Evolutionary conservation across 2,329 filamentous ascomycete genomes (phyloP).

Genomic region (Neocatenulostroma microsporum): DNA sequence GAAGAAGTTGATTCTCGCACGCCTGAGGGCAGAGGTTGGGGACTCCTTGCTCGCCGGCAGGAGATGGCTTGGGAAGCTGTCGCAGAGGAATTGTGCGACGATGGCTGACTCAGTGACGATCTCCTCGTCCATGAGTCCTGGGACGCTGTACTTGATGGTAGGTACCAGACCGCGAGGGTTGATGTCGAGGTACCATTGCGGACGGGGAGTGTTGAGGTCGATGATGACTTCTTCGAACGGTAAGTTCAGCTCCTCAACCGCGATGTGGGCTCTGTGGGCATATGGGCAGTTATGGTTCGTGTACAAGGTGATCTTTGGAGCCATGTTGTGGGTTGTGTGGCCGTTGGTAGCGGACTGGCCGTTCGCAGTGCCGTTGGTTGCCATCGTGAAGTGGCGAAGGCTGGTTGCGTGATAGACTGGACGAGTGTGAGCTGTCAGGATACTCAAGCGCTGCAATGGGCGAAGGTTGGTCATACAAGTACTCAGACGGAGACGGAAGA

Average conservation of each 20-base stretch:
- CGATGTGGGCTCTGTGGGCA: constrained; percentile 57
- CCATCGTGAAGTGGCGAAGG: constrained; percentile 2
- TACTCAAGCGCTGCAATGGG: no score
- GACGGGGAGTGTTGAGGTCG: constrained; percentile 60
- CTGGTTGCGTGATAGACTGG: neutral
- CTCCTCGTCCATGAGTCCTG: constrained; percentile 39
- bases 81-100: constrained; percentile 63
- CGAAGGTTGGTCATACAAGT: no score
- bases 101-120: constrained; percentile 68
- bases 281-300: constrained; percentile 64
- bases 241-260: constrained; percentile 25
- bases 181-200: constrained; percentile 65
- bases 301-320: constrained; percentile 37
- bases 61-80: constrained; percentile 61
- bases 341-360: constrained; percentile 9
- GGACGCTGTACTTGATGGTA: constrained; percentile 53
- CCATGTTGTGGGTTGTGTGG: constrained; percentile 8
- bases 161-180: constrained; percentile 77
- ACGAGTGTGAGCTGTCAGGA: no score
- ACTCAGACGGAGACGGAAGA: no score
- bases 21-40: constrained; percentile 49
- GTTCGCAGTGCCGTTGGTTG: constrained; percentile 7
- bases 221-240: constrained; percentile 42
- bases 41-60: constrained; percentile 48
- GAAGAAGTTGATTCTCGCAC: constrained; percentile 65